These are phyloP conservation scores for Allium cepa DNA, from an alignment of 106 monocot genomes.

Conservation along the genomic window DNA sequence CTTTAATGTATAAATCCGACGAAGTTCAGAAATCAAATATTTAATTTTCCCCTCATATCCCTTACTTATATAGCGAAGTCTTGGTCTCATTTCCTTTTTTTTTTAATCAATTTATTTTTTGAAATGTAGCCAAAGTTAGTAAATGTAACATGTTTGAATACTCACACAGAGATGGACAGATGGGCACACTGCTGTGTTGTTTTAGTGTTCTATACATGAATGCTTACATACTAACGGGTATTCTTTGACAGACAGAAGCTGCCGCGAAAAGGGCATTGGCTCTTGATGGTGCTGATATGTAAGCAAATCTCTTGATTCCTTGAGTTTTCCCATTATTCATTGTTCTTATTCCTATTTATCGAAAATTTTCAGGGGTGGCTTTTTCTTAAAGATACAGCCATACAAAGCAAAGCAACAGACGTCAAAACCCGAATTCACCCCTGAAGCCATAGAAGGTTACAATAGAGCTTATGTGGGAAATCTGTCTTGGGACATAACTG, in stretches of 20 bases:
- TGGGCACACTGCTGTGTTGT: too few species aligned
- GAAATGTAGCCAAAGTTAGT: too few species aligned
- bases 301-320: constrained; percentile 13
- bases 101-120: too few species aligned
- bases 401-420: constrained; percentile 42
- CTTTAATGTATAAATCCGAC: too few species aligned
- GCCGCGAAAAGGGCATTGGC: constrained; percentile 90
- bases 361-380: constrained; percentile 67
- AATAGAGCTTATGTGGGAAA: constrained; percentile 85
- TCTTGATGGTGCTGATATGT: constrained; percentile 98
- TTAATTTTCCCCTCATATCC: too few species aligned
- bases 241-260: constrained; percentile 66
- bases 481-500: constrained; percentile 81
- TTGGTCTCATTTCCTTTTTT: too few species aligned
- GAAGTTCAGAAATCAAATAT: too few species aligned
- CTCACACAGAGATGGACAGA: too few species aligned
- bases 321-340: neutral
- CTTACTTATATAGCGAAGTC: too few species aligned
- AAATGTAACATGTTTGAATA: too few species aligned
- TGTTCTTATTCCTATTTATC: neutral
- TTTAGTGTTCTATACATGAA: too few species aligned
- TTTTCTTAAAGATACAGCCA: constrained; percentile 86
- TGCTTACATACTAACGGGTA: too few species aligned
- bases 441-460: constrained; percentile 78
- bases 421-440: constrained; percentile 52